Conservation (phyloP, 805 yeast genomes). For the Yamadazyma sp. region DNA sequence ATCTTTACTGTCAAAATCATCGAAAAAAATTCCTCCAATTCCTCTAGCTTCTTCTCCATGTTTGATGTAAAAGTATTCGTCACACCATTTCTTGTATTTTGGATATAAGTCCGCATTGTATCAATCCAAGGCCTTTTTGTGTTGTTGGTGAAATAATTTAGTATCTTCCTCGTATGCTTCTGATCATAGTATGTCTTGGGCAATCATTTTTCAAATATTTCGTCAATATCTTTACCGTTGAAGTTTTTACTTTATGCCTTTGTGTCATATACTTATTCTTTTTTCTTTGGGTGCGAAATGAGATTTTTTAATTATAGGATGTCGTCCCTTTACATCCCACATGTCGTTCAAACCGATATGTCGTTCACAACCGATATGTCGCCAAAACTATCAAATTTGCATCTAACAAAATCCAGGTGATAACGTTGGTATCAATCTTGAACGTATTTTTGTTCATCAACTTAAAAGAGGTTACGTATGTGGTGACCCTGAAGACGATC, state of each 20-base stretch:
- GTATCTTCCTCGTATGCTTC: slow-evolving; percentile 95
- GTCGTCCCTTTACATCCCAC: no score
- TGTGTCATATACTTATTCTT: no score
- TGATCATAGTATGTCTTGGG: no score
- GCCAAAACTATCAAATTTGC: no score
- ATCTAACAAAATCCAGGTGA: no score
- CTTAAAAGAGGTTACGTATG: slow-evolving; percentile 91
- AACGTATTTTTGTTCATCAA: slow-evolving; percentile 86
- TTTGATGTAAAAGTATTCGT: slow-evolving; percentile 80
- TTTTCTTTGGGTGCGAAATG: no score
- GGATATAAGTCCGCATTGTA: slow-evolving; percentile 72
- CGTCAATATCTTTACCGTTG: no score
- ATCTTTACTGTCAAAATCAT: slow-evolving; percentile 75
- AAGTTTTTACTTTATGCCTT: no score
- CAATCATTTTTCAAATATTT: no score
- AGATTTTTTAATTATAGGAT: no score
- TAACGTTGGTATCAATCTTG: slow-evolving; percentile 84
- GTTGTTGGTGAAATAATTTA: slow-evolving; percentile 66
- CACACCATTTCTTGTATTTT: slow-evolving; percentile 92
- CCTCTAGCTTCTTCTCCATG: slow-evolving; percentile 92
- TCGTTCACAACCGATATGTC: no score
- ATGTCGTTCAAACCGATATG: no score
- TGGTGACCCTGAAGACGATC: slow-evolving; percentile 88
- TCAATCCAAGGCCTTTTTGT: slow-evolving; percentile 83
- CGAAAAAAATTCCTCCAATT: slow-evolving; percentile 95